Percentiles rank a stretch among this genome's conserved stretches.
phyloP scores from a whole-genome alignment of 768 basidiomycete species.

The Russula olivacea region DNA sequence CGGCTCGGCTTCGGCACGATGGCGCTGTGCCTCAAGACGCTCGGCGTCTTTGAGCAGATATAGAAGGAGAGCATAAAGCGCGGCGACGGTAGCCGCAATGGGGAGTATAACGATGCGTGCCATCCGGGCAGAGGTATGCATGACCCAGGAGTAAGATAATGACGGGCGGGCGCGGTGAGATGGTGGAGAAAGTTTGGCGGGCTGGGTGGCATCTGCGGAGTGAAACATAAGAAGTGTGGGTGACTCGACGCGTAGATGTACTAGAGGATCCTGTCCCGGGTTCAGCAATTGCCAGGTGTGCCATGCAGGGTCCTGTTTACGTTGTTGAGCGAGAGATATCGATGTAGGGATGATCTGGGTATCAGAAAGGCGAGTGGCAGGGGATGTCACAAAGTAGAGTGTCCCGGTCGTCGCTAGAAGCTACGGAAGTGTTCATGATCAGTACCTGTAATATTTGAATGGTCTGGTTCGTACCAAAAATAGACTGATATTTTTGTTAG shows the following conservation, averaged over 20 bases:
- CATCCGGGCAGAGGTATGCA: slow-evolving; percentile 63
- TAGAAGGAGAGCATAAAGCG: slow-evolving; percentile 70
- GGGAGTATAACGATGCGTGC: slow-evolving; percentile 81
- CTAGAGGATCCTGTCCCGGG: slow-evolving; percentile 53
- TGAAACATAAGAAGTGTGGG: slow-evolving; percentile 70
- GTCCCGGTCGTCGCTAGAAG: slow-evolving; percentile 71
- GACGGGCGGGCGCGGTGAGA: slow-evolving; percentile 16
- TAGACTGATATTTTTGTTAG: slow-evolving; percentile 74
- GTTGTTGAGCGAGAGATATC: slow-evolving; percentile 16
- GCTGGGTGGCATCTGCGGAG: slow-evolving; percentile 33
- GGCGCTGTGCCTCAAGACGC: slow-evolving; percentile 77
- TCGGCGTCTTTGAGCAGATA: slow-evolving; percentile 91
- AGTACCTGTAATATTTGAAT: not conserved
- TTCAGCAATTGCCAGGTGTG: slow-evolving; percentile 76
- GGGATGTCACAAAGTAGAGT: slow-evolving; percentile 66
- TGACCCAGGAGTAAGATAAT: slow-evolving; percentile 39
- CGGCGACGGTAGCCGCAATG: slow-evolving; percentile 67
- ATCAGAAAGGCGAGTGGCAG: slow-evolving; percentile 31
- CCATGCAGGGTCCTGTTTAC: slow-evolving; percentile 44
- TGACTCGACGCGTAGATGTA: slow-evolving; percentile 77
- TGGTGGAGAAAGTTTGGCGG: not conserved
- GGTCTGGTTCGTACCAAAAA: slow-evolving; percentile 48
- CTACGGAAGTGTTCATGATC: slow-evolving; percentile 35
- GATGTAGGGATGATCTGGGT: slow-evolving; percentile 21
- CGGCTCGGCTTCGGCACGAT: slow-evolving; percentile 45